Evolutionary conservation across 2,329 filamentous ascomycete species (phyloP), one percentile per base, ranked within the genome.

Genomic region (Purpureocillium takamizusanense): DNA sequence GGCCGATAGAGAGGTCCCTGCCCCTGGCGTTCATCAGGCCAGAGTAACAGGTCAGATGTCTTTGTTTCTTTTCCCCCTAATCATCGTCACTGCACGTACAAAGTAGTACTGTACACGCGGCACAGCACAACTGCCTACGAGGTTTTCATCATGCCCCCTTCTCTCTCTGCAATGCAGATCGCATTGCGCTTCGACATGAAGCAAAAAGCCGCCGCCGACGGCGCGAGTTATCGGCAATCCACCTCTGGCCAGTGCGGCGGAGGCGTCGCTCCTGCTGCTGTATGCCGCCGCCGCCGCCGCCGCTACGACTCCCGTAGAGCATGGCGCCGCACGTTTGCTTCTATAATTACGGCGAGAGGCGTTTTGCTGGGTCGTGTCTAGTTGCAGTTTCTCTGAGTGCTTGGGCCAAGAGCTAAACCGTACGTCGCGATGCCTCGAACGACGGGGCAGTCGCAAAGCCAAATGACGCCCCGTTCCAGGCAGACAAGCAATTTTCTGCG

Each of bases 1-100:
- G 21, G 21, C 21, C 21, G 21, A 25, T 25, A 10, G 21, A 25
- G 21, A 31, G 27, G 36, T 37, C 40, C 29, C 37, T 14, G 35
- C 31, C 31, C n/a, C n/a, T n/a, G 18, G 18, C 35, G 16, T 31
- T 33, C 27, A 18, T 28, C 16, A 39, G 11, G 27, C 34, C 31
- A 35, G 33, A 33, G 39, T 42, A 40, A 43, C 38, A 41, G 39
- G 46, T 45, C 42, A 43, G 39, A 47, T 42, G 34, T 38, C 38
- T 38, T 44, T 46, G 35, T 42, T 42, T 38, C 42, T 40, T 44
- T 31, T 16, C 28, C 28, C 36, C 38, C 37, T 40, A 37, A 32
- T 11, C 30, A 7, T 31, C 21, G 39, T 18, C 33, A 21, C 39
- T n/a, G n/a, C n/a, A n/a, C n/a, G n/a, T n/a, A n/a, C n/a, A n/a